A percentile compares a stretch with the other conserved stretches of the same genome.
Evolutionary conservation across 805 yeast species (phyloP).

Genomic region (Kockiozyma suomiensis): DNA sequence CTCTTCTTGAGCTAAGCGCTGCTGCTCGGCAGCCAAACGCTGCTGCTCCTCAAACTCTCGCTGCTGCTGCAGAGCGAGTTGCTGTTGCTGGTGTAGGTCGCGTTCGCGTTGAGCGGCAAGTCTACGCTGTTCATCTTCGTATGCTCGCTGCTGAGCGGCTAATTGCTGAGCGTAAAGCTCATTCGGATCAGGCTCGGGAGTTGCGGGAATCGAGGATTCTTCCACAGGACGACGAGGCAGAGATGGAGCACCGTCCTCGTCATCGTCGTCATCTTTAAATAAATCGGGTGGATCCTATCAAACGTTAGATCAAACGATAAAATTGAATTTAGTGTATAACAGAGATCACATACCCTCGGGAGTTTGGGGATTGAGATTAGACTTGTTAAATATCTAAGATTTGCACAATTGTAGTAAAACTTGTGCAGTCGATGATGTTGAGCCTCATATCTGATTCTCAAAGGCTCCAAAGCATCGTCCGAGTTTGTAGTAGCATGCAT

Average conservation of each 20-base stretch:
- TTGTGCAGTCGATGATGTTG: constrained; percentile 74
- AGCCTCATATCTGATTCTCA: constrained; percentile 67
- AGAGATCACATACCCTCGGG: constrained; percentile 40
- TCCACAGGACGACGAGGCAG: constrained; percentile 47
- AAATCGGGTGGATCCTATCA: constrained; percentile 59
- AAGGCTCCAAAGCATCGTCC: constrained; percentile 74
- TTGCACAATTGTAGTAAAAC: constrained; percentile 87
- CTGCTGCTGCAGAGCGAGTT: constrained; percentile 69
- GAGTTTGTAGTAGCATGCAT: constrained; percentile 72
- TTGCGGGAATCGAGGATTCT: constrained; percentile 36
- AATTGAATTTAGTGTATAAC: no score
- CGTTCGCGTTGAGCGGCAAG: constrained; percentile 60
- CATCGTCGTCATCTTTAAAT: constrained; percentile 48
- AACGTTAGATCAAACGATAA: no score
- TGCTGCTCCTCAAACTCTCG: constrained; percentile 74
- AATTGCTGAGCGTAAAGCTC: constrained; percentile 50
- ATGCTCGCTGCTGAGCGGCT: constrained; percentile 45
- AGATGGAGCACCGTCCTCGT: constrained; percentile 41
- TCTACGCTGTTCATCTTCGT: constrained; percentile 40
- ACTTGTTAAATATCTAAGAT: constrained; percentile 77
- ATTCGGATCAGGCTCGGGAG: constrained; percentile 35
- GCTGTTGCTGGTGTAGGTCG: constrained; percentile 68
- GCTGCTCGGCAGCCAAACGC: constrained; percentile 65
- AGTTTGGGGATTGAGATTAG: constrained; percentile 78
- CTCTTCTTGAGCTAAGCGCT: constrained; percentile 71